phyloP scores from a whole-genome alignment of 495 filamentous ascomycete genomes.

The Halenospora varia region DNA sequence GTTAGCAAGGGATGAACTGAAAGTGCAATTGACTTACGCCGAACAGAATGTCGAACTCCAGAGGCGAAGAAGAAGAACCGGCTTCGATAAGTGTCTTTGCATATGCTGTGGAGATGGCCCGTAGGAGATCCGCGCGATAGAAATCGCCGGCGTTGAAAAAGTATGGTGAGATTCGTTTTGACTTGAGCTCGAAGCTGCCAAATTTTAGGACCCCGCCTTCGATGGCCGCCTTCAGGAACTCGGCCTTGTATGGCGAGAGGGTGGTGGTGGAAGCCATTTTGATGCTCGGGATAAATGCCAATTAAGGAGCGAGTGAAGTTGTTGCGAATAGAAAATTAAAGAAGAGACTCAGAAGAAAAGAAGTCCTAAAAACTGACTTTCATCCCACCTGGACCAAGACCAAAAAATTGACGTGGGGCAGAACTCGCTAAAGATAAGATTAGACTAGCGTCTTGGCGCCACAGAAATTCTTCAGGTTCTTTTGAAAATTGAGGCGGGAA shows the following conservation, averaged over 20 bases:
- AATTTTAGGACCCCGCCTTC: slow-evolving; percentile 76
- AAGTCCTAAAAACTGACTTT: background rate
- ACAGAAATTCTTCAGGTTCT: slow-evolving; percentile 2
- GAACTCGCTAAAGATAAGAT: slow-evolving; percentile 16
- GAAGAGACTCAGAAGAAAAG: background rate
- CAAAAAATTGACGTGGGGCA: slow-evolving; percentile 1
- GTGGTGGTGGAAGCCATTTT: slow-evolving; percentile 11
- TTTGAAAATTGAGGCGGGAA: background rate
- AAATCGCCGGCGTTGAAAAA: slow-evolving; percentile 96
- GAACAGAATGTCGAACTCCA: slow-evolving; percentile 66
- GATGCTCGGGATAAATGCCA: background rate
- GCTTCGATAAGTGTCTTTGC: slow-evolving; percentile 61
- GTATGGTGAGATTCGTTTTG: slow-evolving; percentile 89
- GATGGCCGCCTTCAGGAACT: slow-evolving; percentile 70
- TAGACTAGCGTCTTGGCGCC: slow-evolving; percentile 12
- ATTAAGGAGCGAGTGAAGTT: no score
- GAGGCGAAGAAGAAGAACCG: slow-evolving; percentile 25
- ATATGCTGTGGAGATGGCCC: slow-evolving; percentile 72
- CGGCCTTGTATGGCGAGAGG: slow-evolving; percentile 50
- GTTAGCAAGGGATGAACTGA: no score
- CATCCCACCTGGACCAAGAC: background rate
- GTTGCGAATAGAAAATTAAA: background rate
- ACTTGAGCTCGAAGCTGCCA: slow-evolving; percentile 87
- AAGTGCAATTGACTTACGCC: slow-evolving; percentile 45
- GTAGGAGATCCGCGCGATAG: slow-evolving; percentile 68